Evolutionary conservation across 176 grass and related monocot genomes (phyloP), one percentile per base, ranked within the genome.

Genomic region (Carex cristatella): DNA sequence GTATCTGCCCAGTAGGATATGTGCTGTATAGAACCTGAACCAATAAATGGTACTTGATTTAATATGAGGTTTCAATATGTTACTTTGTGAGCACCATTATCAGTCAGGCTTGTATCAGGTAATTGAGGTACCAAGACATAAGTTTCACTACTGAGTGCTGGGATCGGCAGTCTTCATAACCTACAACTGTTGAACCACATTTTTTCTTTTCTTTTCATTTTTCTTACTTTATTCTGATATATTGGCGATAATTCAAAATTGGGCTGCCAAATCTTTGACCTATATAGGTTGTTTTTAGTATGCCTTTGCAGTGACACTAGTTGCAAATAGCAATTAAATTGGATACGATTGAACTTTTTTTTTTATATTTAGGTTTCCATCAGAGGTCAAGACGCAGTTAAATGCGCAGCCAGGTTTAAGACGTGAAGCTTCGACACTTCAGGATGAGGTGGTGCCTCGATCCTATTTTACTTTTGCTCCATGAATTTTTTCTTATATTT

Each of bases 401-500:
- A 99, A 85, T 80, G 86, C 82, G 28, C 89, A 94, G 81, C 79
- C 93, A 82, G 90, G 85, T 15, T 83, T 92, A 79, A 85, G 87
- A 65, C 91, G 87, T 79, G 85, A 96, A 88, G 72, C 88, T 84
- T 96, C 97, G 56, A 88, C 91, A 18, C 90, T 99, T 87, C 97
- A 95, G 70, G 97, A 99, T 88, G 97, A 99, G 97, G 97, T 99
- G 84, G 84, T 88, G 51, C 32, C 82, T 89, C 4, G 68, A 79
- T 53, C 66, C 53, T 86, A 61, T 71, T 86, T 46, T 87, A 40
- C 49, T 55, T 79, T 58, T 61, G 27, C 51, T 42, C 70, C 7
- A 31, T 82, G 18, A 85, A 35, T 33, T 79, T 27, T 32, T 46
- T 62, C 72, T 84, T 14, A 57, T 65, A 18, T 49, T 87, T 81